Conservation (phyloP, 495 filamentous ascomycete species). For the Penicillium simplicissimum region DNA sequence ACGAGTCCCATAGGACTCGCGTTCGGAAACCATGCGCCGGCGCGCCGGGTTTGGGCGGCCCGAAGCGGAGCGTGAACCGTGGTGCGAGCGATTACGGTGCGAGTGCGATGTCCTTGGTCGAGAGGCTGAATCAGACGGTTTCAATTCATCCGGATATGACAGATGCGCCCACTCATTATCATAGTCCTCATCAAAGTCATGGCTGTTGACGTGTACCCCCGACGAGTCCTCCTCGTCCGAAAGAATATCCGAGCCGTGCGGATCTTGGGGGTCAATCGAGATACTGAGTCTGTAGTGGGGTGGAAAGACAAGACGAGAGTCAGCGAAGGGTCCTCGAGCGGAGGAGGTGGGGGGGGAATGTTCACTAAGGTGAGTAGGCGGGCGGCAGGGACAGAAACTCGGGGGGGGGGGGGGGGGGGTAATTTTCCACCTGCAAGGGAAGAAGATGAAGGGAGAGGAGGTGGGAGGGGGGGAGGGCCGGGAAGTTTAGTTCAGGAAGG, state of each 20-base stretch:
- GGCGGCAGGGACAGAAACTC: neutral
- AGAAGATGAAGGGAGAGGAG: neutral
- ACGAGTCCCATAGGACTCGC: conserved; percentile 39
- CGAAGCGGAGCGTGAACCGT: conserved; percentile 45
- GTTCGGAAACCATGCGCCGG: conserved; percentile 43
- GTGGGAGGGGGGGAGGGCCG: conserved; percentile 8
- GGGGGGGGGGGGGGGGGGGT: neutral
- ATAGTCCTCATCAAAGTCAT: conserved; percentile 49
- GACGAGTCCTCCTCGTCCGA: conserved; percentile 58
- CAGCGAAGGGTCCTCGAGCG: conserved; percentile 37
- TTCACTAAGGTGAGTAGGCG: neutral
- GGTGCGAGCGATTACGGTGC: conserved; percentile 42
- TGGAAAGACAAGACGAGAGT: conserved; percentile 9
- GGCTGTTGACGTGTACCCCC: conserved; percentile 53
- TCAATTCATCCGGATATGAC: conserved; percentile 64
- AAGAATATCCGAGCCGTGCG: conserved; percentile 45
- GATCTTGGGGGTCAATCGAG: conserved; percentile 44
- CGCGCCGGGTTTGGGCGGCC: conserved; percentile 43
- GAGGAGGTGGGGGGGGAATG: conserved; percentile 43
- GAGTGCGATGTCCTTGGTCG: conserved; percentile 56
- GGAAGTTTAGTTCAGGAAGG: conserved; percentile 9
- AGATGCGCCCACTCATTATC: conserved; percentile 52
- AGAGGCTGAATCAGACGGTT: conserved; percentile 82
- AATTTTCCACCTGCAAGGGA: neutral
- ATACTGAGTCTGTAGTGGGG: conserved; percentile 47